phyloP scores from a whole-genome alignment of 2,329 filamentous ascomycete species.

The Pseudonectria buxi region DNA sequence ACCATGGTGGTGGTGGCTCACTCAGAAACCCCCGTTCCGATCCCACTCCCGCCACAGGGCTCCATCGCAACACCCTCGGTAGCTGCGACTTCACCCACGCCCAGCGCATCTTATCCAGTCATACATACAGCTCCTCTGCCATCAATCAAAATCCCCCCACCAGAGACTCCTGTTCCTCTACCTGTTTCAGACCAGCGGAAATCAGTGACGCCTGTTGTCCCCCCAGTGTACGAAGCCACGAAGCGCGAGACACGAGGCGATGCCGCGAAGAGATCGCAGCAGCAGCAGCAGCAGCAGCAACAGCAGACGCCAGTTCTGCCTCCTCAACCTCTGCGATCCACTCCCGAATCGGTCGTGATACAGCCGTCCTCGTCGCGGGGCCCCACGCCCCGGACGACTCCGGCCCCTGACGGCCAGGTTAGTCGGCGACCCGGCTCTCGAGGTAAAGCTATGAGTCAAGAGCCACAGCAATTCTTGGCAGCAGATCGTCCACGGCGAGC shows the following conservation, averaged over 20 bases:
- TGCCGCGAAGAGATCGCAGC: constrained; percentile 35
- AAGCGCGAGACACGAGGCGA: constrained; percentile 42
- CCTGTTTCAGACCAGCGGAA: constrained; percentile 27
- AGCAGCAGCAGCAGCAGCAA: constrained; percentile 17
- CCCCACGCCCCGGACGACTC: constrained; percentile 28
- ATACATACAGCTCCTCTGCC: constrained; percentile 18
- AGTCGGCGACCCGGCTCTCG: constrained; percentile 44
- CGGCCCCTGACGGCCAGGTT: constrained; percentile 27
- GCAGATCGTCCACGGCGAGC: constrained; percentile 48
- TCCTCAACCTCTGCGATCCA: constrained; percentile 5
- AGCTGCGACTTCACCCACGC: constrained; percentile 26
- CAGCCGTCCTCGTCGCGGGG: constrained; percentile 27
- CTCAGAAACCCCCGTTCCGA: constrained; percentile 37
- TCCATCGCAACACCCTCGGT: constrained; percentile 15
- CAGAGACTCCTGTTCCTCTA: constrained; percentile 32
- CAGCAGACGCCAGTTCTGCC: constrained; percentile 19
- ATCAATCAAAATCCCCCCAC: constrained; percentile 24
- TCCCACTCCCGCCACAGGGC: constrained; percentile 27
- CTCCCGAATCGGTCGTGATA: constrained; percentile 17
- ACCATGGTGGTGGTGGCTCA: constrained; percentile 13
- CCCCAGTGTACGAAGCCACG: constrained; percentile 23
- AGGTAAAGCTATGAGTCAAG: constrained; percentile 46
- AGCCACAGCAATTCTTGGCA: constrained; percentile 42
- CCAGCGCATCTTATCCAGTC: constrained; percentile 12
- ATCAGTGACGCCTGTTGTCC: constrained; percentile 26